A percentile compares a stretch with the other conserved stretches of the same genome.
These are phyloP conservation scores for Lipomyces yamadae DNA, from an alignment of 805 yeast genomes.

Conservation along the genomic window DNA sequence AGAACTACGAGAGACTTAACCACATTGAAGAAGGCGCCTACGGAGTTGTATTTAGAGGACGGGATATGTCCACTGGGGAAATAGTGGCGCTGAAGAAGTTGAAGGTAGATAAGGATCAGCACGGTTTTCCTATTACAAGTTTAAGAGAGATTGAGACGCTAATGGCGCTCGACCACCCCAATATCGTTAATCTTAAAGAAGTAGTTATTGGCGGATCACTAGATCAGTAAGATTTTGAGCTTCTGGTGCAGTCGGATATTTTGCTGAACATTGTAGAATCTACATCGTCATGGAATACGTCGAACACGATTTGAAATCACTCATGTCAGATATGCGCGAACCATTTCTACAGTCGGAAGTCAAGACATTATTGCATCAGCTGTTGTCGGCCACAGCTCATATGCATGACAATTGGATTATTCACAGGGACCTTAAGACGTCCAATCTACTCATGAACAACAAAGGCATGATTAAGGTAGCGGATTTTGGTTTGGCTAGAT, in stretches of 20 bases:
- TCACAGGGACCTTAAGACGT: slow-evolving; percentile 44
- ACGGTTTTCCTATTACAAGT: slow-evolving; percentile 71
- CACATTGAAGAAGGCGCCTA: slow-evolving; percentile 49
- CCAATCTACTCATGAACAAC: slow-evolving; percentile 41
- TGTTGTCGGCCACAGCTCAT: slow-evolving; percentile 39
- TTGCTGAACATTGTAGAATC: slow-evolving; percentile 29
- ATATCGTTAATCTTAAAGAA: slow-evolving; percentile 59
- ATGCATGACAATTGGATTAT: slow-evolving; percentile 40
- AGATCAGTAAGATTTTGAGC: slow-evolving; percentile 31
- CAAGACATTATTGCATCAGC: slow-evolving; percentile 42
- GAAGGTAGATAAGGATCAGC: slow-evolving; percentile 49
- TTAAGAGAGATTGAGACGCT: slow-evolving; percentile 67
- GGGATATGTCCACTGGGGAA: slow-evolving; percentile 50
- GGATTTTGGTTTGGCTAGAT: slow-evolving; percentile 60
- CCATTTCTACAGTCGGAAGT: slow-evolving; percentile 43
- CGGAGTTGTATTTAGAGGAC: slow-evolving; percentile 65
- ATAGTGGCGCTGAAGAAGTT: slow-evolving; percentile 66
- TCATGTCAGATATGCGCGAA: slow-evolving; percentile 39
- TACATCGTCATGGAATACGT: slow-evolving; percentile 45
- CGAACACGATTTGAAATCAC: slow-evolving; percentile 42
- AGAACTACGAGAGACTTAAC: slow-evolving; percentile 40
- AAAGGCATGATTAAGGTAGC: slow-evolving; percentile 41
- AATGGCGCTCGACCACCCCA: slow-evolving; percentile 55
- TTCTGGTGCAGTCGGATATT: not conserved
- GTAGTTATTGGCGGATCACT: slow-evolving; percentile 53